Conservation (phyloP, 352 stramenopile species). For the Halophytophthora polymorphica region DNA sequence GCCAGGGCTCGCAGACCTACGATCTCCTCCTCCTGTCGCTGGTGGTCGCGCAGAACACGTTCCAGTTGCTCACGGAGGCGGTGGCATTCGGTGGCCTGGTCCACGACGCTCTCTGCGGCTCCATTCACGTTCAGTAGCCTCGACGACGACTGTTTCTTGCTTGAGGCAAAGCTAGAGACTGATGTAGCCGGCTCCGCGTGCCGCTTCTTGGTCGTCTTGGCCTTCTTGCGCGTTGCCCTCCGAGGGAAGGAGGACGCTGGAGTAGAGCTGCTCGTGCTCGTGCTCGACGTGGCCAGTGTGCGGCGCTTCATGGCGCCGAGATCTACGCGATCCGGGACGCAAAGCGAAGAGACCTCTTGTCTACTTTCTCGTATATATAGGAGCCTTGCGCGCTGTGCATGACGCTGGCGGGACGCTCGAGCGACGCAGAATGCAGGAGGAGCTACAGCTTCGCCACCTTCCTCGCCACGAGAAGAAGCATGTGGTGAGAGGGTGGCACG, state of each 20-base stretch:
- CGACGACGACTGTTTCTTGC: slow-evolving; percentile 1
- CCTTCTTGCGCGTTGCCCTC: slow-evolving; percentile 8
- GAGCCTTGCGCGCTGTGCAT: background rate
- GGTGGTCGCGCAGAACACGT: slow-evolving; percentile 37
- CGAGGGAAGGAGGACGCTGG: background rate
- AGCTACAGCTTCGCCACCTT: slow-evolving; percentile 19
- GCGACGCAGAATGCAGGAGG: slow-evolving; percentile 13
- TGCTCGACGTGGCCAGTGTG: slow-evolving; percentile 2
- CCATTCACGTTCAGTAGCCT: slow-evolving; percentile 2
- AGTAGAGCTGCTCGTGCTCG: background rate
- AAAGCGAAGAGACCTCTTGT: slow-evolving; percentile 1
- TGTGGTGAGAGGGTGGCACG: slow-evolving; percentile 31
- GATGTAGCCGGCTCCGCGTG: background rate
- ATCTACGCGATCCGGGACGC: background rate
- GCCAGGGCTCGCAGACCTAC: slow-evolving; percentile 51
- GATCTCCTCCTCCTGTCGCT: slow-evolving; percentile 58
- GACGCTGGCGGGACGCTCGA: background rate
- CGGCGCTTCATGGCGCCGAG: slow-evolving; percentile 21
- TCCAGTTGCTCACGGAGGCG: slow-evolving; percentile 49
- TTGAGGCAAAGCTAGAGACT: slow-evolving; percentile 9
- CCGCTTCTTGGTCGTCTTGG: slow-evolving; percentile 8
- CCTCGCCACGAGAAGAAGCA: slow-evolving; percentile 36
- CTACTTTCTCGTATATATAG: slow-evolving; percentile 15
- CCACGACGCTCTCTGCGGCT: slow-evolving; percentile 2
- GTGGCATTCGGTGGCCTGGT: slow-evolving; percentile 30